A percentile compares a stretch with the other conserved stretches of the same genome.
Conservation (phyloP, 495 filamentous ascomycete species). For the Friedmanniomyces simplex region DNA sequence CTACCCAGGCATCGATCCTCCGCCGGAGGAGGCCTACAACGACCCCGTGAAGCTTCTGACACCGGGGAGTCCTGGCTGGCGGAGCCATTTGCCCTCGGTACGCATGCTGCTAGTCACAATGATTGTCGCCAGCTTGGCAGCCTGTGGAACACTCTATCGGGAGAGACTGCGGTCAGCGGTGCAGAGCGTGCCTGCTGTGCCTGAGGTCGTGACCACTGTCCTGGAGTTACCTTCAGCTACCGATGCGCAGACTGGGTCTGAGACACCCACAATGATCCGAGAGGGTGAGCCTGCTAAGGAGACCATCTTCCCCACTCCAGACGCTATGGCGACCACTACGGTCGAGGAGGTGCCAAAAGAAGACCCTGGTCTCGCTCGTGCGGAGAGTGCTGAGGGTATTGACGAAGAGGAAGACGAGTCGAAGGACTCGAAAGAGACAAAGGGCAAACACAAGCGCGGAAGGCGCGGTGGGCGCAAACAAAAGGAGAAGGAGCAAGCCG, state of each 20-base stretch:
- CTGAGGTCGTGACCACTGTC: neutral
- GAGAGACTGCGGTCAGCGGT: neutral
- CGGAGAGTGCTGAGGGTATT: slow-evolving; percentile 1
- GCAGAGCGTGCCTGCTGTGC: neutral
- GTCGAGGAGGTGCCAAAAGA: neutral
- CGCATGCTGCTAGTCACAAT: neutral
- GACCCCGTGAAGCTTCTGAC: neutral
- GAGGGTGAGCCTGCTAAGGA: slow-evolving; percentile 18
- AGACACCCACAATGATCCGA: slow-evolving; percentile 13
- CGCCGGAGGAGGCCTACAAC: neutral
- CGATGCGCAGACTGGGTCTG: neutral
- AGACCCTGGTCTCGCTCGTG: neutral
- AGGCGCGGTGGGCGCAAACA: slow-evolving; percentile 70
- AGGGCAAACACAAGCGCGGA: slow-evolving; percentile 73
- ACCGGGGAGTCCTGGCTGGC: neutral
- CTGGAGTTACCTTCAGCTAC: neutral
- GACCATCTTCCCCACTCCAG: slow-evolving; percentile 14
- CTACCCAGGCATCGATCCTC: slow-evolving; percentile 12
- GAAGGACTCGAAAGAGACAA: slow-evolving; percentile 28
- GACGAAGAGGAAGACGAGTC: slow-evolving; percentile 21
- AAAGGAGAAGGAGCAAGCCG: slow-evolving; percentile 48
- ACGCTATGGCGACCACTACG: neutral
- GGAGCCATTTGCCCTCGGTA: slow-evolving; percentile 1
- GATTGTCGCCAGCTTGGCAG: neutral
- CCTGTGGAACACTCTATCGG: neutral